phyloP scores from a whole-genome alignment of 1,284 basidiomycete species.

The Sphagnurus paluster region DNA sequence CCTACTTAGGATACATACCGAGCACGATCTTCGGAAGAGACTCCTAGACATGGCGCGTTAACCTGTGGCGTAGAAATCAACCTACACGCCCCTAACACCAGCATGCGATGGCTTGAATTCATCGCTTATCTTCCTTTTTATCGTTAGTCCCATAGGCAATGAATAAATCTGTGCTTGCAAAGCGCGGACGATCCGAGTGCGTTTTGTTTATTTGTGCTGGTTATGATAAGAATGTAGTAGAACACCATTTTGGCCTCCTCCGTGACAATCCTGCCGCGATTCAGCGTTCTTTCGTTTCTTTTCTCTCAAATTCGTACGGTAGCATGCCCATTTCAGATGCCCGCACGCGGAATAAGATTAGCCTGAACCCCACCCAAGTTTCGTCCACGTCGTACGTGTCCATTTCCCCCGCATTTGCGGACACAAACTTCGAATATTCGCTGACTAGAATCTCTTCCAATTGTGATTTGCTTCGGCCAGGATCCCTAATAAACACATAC shows the following conservation, averaged over 20 bases:
- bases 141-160: no score
- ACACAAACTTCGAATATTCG: slow-evolving; percentile 11
- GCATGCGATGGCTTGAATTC: no score
- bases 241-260: neutral
- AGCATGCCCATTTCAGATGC: slow-evolving; percentile 68
- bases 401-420: slow-evolving; percentile 7
- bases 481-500: slow-evolving; percentile 50
- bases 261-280: neutral
- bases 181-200: no score
- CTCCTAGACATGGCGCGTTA: no score
- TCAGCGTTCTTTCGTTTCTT: slow-evolving; percentile 6
- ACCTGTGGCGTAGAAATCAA: no score
- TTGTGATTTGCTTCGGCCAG: slow-evolving; percentile 25
- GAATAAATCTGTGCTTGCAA: no score
- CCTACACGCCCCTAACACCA: no score
- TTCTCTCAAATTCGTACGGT: slow-evolving; percentile 24
- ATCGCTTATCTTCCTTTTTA: slow-evolving; percentile 10
- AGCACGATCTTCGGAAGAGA: no score
- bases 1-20: no score
- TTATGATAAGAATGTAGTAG: slow-evolving; percentile 15
- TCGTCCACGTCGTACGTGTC: slow-evolving; percentile 54
- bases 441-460: slow-evolving; percentile 14
- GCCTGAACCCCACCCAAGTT: slow-evolving; percentile 53
- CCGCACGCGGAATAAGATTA: slow-evolving; percentile 66
- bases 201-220: slow-evolving; percentile 31